Conservation (phyloP, 129 eudicot genomes). For the Chrysanthemum lavandulifolium region DNA sequence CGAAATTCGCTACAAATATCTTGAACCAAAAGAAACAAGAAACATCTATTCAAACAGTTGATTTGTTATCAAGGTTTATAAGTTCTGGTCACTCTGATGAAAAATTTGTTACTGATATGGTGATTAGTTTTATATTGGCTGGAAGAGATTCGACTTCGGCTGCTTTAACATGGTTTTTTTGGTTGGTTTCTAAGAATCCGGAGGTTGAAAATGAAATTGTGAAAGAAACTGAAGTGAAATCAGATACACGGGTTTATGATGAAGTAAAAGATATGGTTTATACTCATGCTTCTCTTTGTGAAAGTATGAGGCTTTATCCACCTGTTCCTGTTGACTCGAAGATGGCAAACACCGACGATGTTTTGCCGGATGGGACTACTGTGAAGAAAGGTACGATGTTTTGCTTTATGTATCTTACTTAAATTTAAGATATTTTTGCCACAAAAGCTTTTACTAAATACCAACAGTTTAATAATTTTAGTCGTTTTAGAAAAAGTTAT, state of each 20-base stretch:
- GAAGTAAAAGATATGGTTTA: conserved; percentile 40
- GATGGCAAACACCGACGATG: conserved; percentile 23
- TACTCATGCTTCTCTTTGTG: conserved; percentile 31
- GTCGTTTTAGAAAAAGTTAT: too few relatives aligned
- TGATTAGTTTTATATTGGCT: conserved; percentile 56
- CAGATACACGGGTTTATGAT: conserved; percentile 23
- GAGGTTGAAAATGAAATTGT: conserved; percentile 17
- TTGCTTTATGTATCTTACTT: not conserved
- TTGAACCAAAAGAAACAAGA: conserved; percentile 30
- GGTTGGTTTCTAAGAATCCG: conserved; percentile 30
- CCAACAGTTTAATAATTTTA: too few relatives aligned
- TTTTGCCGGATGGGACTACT: conserved; percentile 57
- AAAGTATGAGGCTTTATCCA: conserved; percentile 34
- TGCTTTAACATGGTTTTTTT: conserved; percentile 33
- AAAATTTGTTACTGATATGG: conserved; percentile 46
- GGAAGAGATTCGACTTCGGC: conserved; percentile 42
- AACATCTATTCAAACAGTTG: conserved; percentile 10
- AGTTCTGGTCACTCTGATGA: conserved; percentile 54
- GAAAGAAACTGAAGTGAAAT: conserved; percentile 20
- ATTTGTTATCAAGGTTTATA: conserved; percentile 29
- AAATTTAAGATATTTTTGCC: too few relatives aligned
- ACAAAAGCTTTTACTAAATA: too few relatives aligned
- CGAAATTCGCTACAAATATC: conserved; percentile 28
- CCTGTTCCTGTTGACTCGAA: conserved; percentile 29
- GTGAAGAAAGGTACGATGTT: conserved; percentile 42